Percentiles rank a stretch among this genome's conserved stretches.
These are phyloP conservation scores for Biscogniauxia mediterranea DNA, from an alignment of 2,329 filamentous ascomycete genomes.

Conservation along the genomic window DNA sequence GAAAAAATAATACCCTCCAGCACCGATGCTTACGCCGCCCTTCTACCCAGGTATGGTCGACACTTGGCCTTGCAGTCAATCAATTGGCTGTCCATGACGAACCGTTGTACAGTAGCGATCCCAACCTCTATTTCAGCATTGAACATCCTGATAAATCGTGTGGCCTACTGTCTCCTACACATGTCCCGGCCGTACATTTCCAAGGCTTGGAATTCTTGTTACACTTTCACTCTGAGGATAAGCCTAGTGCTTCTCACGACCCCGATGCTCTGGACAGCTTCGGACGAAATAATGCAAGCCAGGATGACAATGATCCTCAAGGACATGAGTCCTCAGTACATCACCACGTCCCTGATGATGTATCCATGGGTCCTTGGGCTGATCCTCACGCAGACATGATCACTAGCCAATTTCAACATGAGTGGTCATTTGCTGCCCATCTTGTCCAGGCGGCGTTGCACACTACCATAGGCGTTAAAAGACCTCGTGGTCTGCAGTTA, in stretches of 20 bases:
- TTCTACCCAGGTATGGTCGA: conserved; percentile 27
- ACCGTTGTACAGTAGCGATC: conserved; percentile 16
- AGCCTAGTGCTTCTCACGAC: neutral
- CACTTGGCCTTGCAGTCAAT: conserved; percentile 26
- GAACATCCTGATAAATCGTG: conserved; percentile 32
- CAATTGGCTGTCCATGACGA: conserved; percentile 24
- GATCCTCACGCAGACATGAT: conserved; percentile 6
- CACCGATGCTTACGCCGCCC: conserved; percentile 5
- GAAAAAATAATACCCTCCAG: neutral
- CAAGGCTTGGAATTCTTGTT: conserved; percentile 29
- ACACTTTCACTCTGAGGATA: conserved; percentile 10
- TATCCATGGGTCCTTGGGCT: neutral
- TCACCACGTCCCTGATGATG: too few species aligned
- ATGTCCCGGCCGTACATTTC: conserved; percentile 26
- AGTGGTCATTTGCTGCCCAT: conserved; percentile 7
- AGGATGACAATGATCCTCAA: neutral
- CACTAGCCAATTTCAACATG: neutral
- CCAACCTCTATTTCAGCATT: conserved; percentile 31
- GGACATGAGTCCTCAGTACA: neutral
- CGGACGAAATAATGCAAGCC: neutral
- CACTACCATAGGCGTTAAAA: conserved; percentile 11
- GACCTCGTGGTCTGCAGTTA: conserved; percentile 4
- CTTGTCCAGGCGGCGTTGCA: conserved; percentile 12
- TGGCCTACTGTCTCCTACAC: conserved; percentile 29
- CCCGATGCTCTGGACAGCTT: neutral